Conservation (phyloP, 768 basidiomycete genomes). For the Coprinopsis sp. region DNA sequence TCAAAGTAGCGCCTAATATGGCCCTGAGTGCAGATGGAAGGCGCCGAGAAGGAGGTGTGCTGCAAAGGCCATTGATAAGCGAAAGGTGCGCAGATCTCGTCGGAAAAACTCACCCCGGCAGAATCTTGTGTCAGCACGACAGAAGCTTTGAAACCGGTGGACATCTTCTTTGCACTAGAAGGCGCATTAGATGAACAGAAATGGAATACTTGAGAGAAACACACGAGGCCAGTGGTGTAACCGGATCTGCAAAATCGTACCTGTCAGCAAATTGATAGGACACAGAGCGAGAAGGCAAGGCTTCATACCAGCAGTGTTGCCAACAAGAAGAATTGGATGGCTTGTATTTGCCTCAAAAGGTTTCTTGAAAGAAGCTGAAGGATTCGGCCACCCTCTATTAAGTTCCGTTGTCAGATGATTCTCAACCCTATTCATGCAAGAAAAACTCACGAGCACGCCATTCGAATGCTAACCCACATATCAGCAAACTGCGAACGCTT, state of each 20-base stretch:
- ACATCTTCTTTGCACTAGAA: slow-evolving; percentile 38
- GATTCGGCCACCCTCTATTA: slow-evolving; percentile 12
- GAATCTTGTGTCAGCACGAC: slow-evolving; percentile 40
- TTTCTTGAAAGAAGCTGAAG: slow-evolving; percentile 18
- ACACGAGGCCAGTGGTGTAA: slow-evolving; percentile 25
- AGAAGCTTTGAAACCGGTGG: slow-evolving; percentile 30
- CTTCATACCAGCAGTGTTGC: slow-evolving; percentile 34
- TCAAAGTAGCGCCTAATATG: slow-evolving; percentile 37
- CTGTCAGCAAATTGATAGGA: no score
- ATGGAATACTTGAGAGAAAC: slow-evolving; percentile 5
- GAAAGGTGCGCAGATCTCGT: no score
- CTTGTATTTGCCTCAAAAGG: slow-evolving; percentile 35
- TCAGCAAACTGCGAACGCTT: slow-evolving; percentile 27
- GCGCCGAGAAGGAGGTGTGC: slow-evolving; percentile 20
- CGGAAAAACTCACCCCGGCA: slow-evolving; percentile 31
- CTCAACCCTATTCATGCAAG: not conserved
- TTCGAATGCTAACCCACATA: slow-evolving; percentile 24
- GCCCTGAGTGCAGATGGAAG: slow-evolving; percentile 29
- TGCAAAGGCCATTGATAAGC: not conserved
- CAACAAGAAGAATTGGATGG: slow-evolving; percentile 34
- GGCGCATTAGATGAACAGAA: no score
- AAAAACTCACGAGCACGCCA: slow-evolving; percentile 27
- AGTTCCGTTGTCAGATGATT: no score
- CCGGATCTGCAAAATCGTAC: slow-evolving; percentile 23
- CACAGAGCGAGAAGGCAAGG: not conserved